Percentiles rank a stretch among this genome's conserved stretches.
These are phyloP conservation scores for Cronartium quercuum DNA, from an alignment of 1,284 basidiomycete genomes.

Conservation along the genomic window DNA sequence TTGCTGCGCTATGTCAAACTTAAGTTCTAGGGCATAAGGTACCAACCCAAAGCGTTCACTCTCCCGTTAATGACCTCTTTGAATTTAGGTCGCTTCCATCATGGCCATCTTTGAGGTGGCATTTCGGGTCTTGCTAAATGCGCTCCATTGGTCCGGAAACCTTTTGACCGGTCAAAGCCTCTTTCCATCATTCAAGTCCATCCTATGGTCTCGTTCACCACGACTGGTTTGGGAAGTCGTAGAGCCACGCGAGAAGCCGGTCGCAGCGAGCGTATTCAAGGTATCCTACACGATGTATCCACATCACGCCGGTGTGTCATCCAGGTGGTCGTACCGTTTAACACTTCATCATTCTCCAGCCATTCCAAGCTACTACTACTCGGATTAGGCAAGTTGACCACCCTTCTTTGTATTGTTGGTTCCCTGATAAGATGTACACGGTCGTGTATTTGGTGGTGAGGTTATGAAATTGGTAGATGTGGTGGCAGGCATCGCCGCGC, in stretches of 20 bases:
- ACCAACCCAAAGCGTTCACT: no score
- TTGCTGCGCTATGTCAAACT: background rate
- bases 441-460: slow-evolving; percentile 48
- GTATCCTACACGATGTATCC: background rate
- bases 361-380: background rate
- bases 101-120: background rate
- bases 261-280: background rate
- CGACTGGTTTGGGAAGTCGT: background rate
- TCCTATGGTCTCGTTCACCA: background rate
- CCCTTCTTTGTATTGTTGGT: background rate
- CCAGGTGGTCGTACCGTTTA: background rate
- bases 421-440: slow-evolving; percentile 42
- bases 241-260: background rate
- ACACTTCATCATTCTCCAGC: background rate
- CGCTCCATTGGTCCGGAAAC: background rate
- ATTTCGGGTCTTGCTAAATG: background rate
- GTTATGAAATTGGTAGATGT: slow-evolving; percentile 51
- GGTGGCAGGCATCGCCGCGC: slow-evolving; percentile 50
- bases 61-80: no score
- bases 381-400: background rate
- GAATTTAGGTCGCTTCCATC: background rate
- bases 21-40: no score
- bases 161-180: background rate
- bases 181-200: background rate
- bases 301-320: background rate